A percentile compares a stretch with the other conserved stretches of the same genome.
Evolutionary conservation across 2,329 filamentous ascomycete genomes (phyloP).

Genomic region (Claviceps pazoutovae): DNA sequence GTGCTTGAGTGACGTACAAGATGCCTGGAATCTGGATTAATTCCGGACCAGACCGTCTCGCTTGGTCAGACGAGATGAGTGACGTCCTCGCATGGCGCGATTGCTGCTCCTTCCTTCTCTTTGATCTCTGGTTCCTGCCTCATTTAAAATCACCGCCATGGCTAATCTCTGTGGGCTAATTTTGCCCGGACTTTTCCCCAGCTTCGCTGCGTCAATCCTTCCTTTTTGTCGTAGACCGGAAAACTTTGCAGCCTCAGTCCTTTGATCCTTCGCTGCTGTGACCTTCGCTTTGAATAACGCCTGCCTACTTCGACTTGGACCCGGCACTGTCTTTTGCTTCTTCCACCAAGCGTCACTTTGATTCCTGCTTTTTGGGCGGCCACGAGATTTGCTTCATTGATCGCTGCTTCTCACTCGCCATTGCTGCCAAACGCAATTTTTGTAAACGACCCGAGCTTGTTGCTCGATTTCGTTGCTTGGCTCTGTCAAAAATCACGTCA

Average conservation of each 20-base stretch:
- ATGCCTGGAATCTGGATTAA: no score
- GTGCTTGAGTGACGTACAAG: background rate
- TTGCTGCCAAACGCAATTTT: background rate
- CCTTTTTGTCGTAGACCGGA: background rate
- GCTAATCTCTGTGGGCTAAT: background rate
- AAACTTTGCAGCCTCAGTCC: background rate
- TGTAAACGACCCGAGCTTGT: background rate
- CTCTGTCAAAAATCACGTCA: background rate
- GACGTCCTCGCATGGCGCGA: background rate
- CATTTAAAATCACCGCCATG: background rate
- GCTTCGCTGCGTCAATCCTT: background rate
- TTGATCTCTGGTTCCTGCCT: background rate
- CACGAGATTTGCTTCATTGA: background rate
- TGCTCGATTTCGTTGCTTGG: background rate
- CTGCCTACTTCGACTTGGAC: background rate
- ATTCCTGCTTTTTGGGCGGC: slow-evolving; percentile 4
- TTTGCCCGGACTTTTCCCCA: background rate
- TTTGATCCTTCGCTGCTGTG: background rate
- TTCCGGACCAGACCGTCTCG: background rate
- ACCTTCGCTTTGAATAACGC: background rate
- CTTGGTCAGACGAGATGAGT: background rate
- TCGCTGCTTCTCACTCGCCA: background rate
- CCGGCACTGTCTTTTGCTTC: background rate
- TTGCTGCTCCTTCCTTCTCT: background rate
- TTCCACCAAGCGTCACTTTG: background rate